phyloP scores from a whole-genome alignment of 2,329 filamentous ascomycete species.

The Beauveria bassiana region DNA sequence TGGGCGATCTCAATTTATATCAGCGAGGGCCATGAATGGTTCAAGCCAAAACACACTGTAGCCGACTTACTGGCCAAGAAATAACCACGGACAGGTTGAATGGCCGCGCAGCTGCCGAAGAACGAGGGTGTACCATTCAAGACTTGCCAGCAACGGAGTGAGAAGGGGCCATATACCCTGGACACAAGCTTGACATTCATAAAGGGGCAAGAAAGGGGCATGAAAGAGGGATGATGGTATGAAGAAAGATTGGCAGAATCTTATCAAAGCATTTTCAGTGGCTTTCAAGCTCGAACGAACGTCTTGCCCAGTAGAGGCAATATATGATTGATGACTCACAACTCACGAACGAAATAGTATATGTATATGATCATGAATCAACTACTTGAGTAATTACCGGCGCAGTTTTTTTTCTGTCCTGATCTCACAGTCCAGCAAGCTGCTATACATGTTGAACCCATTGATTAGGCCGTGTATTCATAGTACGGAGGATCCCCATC shows the following conservation, averaged over 20 bases:
- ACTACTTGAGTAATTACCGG: neutral
- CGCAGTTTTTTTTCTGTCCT: too few relatives aligned
- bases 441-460: too few relatives aligned
- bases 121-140: neutral
- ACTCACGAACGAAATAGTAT: neutral
- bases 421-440: too few relatives aligned
- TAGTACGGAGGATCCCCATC: too few relatives aligned
- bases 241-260: neutral
- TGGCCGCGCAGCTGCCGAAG: neutral
- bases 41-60: neutral
- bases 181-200: neutral
- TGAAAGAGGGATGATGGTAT: neutral
- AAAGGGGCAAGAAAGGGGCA: neutral
- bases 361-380: neutral
- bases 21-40: too few relatives aligned
- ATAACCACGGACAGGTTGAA: neutral
- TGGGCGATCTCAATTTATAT: slow-evolving; percentile 20
- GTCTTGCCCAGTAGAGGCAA: neutral
- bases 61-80: neutral
- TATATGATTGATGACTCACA: neutral
- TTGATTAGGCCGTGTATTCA: too few relatives aligned
- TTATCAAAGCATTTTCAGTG: slow-evolving; percentile 3
- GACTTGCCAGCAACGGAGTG: neutral
- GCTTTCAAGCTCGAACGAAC: neutral
- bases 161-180: neutral